Base-by-base conservation (phyloP, 2,329 filamentous ascomycete species). In the Neonectria coccinea region DNA sequence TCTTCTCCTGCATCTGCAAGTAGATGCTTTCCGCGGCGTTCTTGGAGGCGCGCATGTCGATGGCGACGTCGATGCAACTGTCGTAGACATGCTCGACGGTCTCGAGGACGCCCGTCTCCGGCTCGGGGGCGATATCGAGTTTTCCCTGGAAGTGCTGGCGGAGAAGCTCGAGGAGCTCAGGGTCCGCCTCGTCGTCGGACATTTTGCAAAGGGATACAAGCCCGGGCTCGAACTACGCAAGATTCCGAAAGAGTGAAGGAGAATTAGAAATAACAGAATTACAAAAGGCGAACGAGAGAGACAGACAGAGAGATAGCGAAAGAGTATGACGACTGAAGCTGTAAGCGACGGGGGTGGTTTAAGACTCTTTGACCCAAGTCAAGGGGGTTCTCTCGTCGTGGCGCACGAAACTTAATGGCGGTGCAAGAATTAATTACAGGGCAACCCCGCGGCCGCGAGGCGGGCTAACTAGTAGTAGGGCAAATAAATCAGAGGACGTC, bases 171-270 rank as follows among this genome's bases (percentile, higher is more conserved):
- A 97, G 85, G 50, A 98, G 89, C 80, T 97, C 94, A 44, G 88
- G 91, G 76, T 97, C 95, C 52, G 91, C 90, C 79, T 97, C 95
- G 79, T 97, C 93, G 82, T 97, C 94, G 51, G 93, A 97, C 92
- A 97, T 61, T 42, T 48, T 55, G 27, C 31, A 27, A 33, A 29
- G 14, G 22, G 27, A 27, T 16, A 8, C 12, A 39, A 18, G 42
- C 5, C 44, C n/a, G 45, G 12, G 20, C 12, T n/a, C 33, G 7
- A 33, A 41, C 62, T 64, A 50, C 50, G 25, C 47, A 53, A 18
- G 47, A 45, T 36, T 36, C 12, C 31, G 33, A 56, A 47, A 27
- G 36, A 56, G 42, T 20, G 31, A 45, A 29, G 42, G 4, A 29
- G n/a, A 59, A 56, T 20, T 25, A 25, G 27, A 33, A 45, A 47